Evolutionary conservation across 2,329 filamentous ascomycete species (phyloP).

Genomic region (Tolypocladium cylindrosporum): DNA sequence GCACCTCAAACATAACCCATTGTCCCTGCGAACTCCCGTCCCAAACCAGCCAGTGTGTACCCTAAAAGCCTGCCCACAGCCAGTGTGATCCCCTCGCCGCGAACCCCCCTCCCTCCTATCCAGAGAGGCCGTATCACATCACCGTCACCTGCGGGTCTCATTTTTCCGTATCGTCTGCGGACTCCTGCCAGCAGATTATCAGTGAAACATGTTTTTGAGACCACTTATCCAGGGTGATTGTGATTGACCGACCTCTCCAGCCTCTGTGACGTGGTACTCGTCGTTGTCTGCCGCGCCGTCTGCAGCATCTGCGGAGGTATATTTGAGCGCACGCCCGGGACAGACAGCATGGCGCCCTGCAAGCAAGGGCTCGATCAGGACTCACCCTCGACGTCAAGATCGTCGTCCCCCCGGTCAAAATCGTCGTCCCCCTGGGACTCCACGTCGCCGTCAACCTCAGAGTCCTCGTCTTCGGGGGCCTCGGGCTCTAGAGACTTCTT

Average conservation of each 20-base stretch:
- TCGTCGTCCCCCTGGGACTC: conserved; percentile 4
- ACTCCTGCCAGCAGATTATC: conserved; percentile 10
- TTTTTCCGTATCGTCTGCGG: conserved; percentile 7
- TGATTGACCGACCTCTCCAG: conserved; percentile 16
- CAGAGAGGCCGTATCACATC: not conserved
- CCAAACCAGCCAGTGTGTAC: not conserved
- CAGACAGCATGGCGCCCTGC: not conserved
- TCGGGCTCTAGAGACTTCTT: conserved; percentile 4
- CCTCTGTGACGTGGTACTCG: conserved; percentile 2
- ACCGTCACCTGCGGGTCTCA: not conserved
- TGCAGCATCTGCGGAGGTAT: not conserved
- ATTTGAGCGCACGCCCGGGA: not conserved
- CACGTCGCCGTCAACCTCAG: conserved; percentile 8
- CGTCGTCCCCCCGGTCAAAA: not conserved
- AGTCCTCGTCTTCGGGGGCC: conserved; percentile 15
- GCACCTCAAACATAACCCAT: too few relatives aligned
- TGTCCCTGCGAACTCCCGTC: not conserved
- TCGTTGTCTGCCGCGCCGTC: not conserved
- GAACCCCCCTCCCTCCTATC: not conserved
- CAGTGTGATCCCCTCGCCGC: not conserved
- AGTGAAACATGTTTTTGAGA: conserved; percentile 15
- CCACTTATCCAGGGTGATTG: conserved; percentile 9
- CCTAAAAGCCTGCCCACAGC: not conserved
- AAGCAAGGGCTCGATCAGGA: not conserved
- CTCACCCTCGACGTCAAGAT: not conserved